Base-by-base conservation (phyloP, 169 alveolate species). In the Plasmodium yoelii region DNA sequence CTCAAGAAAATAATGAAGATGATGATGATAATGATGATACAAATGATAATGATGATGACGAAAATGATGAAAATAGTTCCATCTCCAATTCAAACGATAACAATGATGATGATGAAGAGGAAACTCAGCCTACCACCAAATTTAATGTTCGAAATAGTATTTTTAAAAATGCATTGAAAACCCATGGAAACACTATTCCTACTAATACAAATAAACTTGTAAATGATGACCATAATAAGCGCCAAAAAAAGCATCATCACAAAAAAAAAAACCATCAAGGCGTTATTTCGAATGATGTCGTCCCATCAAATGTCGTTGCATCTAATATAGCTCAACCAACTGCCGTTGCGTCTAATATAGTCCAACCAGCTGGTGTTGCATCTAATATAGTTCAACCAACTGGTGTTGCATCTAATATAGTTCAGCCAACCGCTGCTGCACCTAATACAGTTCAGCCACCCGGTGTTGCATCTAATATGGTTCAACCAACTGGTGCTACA, bases 211-310 rank as follows among this genome's bases (percentile, higher is more conserved):
- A 73, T 6, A 56, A 5, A n/a, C 19, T 55, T 7, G 71, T 15
- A 59, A 60, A 53, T 39, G 72, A 24, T 15, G 28, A 44, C 42
- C 49, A 64, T 55, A 34, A 44, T 26, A 82, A 71, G 49, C 63
- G 61, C 24, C 26, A 19, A 59, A 80, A 80, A 53, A 68, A 80
- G n/a, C 77, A 80, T 19, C 26, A 44, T 24, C 75, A 75, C 19
- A 18, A 49, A 7, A 75, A 75, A 63, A 22, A 75, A 18, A 75
- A 26, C 15, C 59, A 22, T 22, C 88, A 74, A 61, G 73, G 73
- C 7, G 39, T 24, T 12, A 42, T 74, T 42, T 74, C 73, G 47
- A 26, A 24, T 53, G 56, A 53, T 70, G 63, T 26, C 19, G 24
- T 9, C 69, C 42, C 4, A 34, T 5, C 6, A 34, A 34, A 1